A percentile compares a stretch with the other conserved stretches of the same genome.
phyloP scores from a whole-genome alignment of 164 flowering plant species.

The Sedum album region DNA sequence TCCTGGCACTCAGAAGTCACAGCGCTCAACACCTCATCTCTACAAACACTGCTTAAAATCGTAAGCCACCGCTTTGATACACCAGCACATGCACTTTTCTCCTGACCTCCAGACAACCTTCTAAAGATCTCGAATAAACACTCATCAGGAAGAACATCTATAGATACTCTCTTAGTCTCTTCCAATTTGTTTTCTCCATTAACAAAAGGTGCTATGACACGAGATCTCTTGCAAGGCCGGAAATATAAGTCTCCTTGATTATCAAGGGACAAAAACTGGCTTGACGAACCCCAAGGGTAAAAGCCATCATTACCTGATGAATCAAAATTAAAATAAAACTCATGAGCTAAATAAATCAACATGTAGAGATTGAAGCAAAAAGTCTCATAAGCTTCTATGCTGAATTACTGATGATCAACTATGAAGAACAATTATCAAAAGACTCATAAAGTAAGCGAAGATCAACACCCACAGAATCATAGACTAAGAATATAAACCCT shows the following conservation, averaged over 20 bases:
- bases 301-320: conserved; percentile 42
- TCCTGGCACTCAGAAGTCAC: conserved; percentile 23
- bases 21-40: conserved; percentile 27
- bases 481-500: no score
- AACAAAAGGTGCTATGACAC: no score
- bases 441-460: no score
- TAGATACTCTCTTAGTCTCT: conserved; percentile 26
- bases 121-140: conserved; percentile 82
- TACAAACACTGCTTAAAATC: conserved; percentile 42
- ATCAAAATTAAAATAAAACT: background rate
- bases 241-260: conserved; percentile 35
- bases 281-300: conserved; percentile 6
- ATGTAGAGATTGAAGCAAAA: no score
- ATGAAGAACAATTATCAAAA: no score
- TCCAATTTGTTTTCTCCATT: conserved; percentile 16
- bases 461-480: no score
- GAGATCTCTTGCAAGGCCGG: conserved; percentile 41
- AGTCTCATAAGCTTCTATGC: no score
- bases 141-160: conserved; percentile 72
- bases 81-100: conserved; percentile 51
- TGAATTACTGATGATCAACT: no score
- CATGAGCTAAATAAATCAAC: background rate
- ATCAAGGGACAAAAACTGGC: conserved; percentile 19
- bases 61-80: conserved; percentile 79
- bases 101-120: conserved; percentile 43